These are phyloP conservation scores for Zhuliangozyma blackwelliae DNA, from an alignment of 1,139 yeast genomes.

Conservation along the genomic window DNA sequence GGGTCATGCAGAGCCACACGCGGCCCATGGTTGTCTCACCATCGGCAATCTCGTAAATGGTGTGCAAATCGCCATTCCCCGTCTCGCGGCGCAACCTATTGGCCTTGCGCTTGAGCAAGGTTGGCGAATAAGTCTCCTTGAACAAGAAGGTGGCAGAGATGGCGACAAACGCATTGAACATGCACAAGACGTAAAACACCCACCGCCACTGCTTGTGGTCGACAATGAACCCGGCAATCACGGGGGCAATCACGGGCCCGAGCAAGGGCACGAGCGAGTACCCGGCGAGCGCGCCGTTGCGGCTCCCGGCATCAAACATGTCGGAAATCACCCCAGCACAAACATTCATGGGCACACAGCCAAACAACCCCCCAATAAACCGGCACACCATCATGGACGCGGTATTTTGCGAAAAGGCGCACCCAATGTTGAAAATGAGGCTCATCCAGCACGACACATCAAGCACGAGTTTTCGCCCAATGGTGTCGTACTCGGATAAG, in stretches of 20 bases:
- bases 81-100: slow-evolving; percentile 28
- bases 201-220: slow-evolving; percentile 42
- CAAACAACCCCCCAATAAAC: slow-evolving; percentile 37
- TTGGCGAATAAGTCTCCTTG: slow-evolving; percentile 40
- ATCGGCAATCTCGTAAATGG: slow-evolving; percentile 40
- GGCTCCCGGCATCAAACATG: slow-evolving; percentile 33
- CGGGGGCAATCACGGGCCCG: slow-evolving; percentile 63
- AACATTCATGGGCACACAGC: slow-evolving; percentile 41
- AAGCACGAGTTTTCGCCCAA: slow-evolving; percentile 39
- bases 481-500: slow-evolving; percentile 38
- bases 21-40: slow-evolving; percentile 30
- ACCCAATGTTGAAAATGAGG: slow-evolving; percentile 35
- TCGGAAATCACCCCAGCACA: slow-evolving; percentile 42
- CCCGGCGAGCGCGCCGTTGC: slow-evolving; percentile 40
- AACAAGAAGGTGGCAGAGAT: slow-evolving; percentile 31
- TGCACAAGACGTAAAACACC: slow-evolving; percentile 40
- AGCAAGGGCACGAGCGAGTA: slow-evolving; percentile 42
- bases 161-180: slow-evolving; percentile 40
- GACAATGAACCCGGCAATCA: slow-evolving; percentile 54
- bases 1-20: slow-evolving; percentile 29
- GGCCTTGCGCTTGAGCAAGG: slow-evolving; percentile 31
- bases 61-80: slow-evolving; percentile 36
- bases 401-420: slow-evolving; percentile 38
- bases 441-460: slow-evolving; percentile 36
- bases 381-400: slow-evolving; percentile 38